Evolutionary conservation across 2,329 filamentous ascomycete genomes (phyloP), one percentile per base, ranked within the genome.

Genomic region (Mycogone perniciosa): DNA sequence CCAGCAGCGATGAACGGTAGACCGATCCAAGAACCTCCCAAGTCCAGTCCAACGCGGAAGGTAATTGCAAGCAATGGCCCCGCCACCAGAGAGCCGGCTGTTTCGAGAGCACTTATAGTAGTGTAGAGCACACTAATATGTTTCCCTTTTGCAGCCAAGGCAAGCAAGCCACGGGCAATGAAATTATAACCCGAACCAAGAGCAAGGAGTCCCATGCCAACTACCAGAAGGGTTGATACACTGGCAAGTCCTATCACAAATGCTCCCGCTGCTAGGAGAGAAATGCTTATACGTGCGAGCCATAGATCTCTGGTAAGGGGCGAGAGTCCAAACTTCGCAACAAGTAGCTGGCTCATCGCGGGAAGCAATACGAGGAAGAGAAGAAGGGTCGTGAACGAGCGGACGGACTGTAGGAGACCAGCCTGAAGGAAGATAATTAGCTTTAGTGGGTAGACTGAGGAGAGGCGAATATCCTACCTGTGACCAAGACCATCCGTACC

Each of bases 61-160:
- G 54, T 40, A 4, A 51, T 37, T n/a, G 56, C 56, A 27, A 59
- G 50, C 3, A 58, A 37, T 3, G 57, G 57, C 10, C 53, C 56
- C 2, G 56, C 57, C 2, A 58, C 27, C 1, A 59, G 40, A 4
- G 51, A 45, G 1, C 54, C 57, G 8, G 56, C 37, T 20, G 46
- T 54, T 50, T 59, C 57, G 9, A 58, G 38, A 31, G 58, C 46
- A 27, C 54, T 50, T 20, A 59, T 57, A 9, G 51, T 46, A 5
- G 56, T 52, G 40, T 55, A 59, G 27, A 59, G 50, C 31, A 54
- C 49, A 6, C 44, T 51, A 31, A 48, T 52, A 27, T 58, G 54
- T 33, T 48, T 10, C 6, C 33, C 46, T 5, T 54, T 51, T 4
- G 56, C 50, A 31, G 58, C 44, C 7, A 53, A 53, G 6, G 56